These are phyloP conservation scores for Rhizophora apiculata DNA, from an alignment of 345 rosid genomes.

Conservation along the genomic window DNA sequence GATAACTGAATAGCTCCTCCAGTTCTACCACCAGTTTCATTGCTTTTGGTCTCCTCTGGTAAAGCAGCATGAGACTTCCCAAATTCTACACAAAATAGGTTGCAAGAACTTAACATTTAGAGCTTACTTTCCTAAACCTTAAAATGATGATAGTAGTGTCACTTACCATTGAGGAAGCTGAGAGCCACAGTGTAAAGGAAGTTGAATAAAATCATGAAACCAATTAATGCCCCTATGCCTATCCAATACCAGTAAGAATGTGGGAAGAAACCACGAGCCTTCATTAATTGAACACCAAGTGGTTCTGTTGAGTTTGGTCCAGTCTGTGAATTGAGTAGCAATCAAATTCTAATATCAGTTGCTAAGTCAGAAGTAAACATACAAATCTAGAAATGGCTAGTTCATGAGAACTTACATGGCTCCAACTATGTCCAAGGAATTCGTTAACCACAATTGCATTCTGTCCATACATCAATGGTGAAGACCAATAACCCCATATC, in stretches of 20 bases:
- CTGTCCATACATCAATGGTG: slow-evolving; percentile 19
- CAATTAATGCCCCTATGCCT: slow-evolving; percentile 43
- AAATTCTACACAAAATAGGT: slow-evolving; percentile 38
- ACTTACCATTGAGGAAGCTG: slow-evolving; percentile 62
- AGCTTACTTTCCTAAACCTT: not conserved
- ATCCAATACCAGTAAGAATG: slow-evolving; percentile 67
- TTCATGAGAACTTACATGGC: slow-evolving; percentile 24
- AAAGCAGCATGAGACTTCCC: slow-evolving; percentile 43
- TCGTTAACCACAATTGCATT: slow-evolving; percentile 10
- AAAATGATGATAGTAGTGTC: not conserved
- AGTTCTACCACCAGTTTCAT: slow-evolving; percentile 16
- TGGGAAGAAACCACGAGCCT: slow-evolving; percentile 42
- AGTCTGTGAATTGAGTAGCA: slow-evolving; percentile 11
- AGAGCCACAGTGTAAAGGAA: slow-evolving; percentile 38
- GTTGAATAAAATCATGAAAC: slow-evolving; percentile 43
- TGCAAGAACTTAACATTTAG: not conserved
- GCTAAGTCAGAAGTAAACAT: not conserved
- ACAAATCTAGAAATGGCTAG: not conserved
- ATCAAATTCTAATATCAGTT: not conserved
- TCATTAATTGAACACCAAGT: slow-evolving; percentile 44
- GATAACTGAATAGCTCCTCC: slow-evolving; percentile 35
- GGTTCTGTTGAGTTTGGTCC: slow-evolving; percentile 26
- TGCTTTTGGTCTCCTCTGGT: slow-evolving; percentile 37
- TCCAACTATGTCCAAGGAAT: slow-evolving; percentile 21
- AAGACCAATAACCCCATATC: slow-evolving; percentile 22